Evolutionary conservation across 768 basidiomycete species (phyloP), one percentile per base, ranked within the genome.

Genomic region (Roridomyces roridus): DNA sequence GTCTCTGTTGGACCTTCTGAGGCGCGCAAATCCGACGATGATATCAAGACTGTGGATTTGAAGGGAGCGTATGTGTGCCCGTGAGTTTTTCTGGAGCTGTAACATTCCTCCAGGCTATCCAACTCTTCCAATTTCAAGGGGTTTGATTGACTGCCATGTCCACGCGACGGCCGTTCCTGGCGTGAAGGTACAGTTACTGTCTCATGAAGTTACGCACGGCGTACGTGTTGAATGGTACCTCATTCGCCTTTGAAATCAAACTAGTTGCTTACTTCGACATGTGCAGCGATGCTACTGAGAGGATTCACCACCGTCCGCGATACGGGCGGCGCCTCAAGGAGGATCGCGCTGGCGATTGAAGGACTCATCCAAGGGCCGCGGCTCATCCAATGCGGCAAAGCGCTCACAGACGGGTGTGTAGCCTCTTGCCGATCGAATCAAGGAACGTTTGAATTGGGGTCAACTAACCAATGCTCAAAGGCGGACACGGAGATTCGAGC

Each of bases 111-210:
- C 20, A 18, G 12, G 28, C 34, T 12, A 34, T 23, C 51, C 8
- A 14, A 15, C 21, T 3, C 10, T n/a, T 25, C 2, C 1, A 9
- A 20, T 18, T 6, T 28, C 10, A n/a, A 8, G 71, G 18, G 78
- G 78, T 2, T 65, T 78, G n/a, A 75, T 80, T 45, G 78, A 80
- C 64, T 72, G 72, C 40, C 78, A 80, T 66, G 77, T 78, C 1
- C 78, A 80, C 53, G 71, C 77, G 47, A 73, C 73, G 1, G 77
- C 77, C 5, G 70, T 73, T 1, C 77, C 77, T 0, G 78, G 78
- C 37, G 71, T 72, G 6, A 63, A 64, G 55, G 65, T 64, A n/a
- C 15, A 18, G 11, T 15, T 12, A 28, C 15, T 25, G 20, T 41
- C 9, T 23, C 14, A 65, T 76, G 14, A 62, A 71, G 23, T 60